These are phyloP conservation scores for Tulasnella sp. DNA, from an alignment of 768 basidiomycete genomes.

Conservation along the genomic window DNA sequence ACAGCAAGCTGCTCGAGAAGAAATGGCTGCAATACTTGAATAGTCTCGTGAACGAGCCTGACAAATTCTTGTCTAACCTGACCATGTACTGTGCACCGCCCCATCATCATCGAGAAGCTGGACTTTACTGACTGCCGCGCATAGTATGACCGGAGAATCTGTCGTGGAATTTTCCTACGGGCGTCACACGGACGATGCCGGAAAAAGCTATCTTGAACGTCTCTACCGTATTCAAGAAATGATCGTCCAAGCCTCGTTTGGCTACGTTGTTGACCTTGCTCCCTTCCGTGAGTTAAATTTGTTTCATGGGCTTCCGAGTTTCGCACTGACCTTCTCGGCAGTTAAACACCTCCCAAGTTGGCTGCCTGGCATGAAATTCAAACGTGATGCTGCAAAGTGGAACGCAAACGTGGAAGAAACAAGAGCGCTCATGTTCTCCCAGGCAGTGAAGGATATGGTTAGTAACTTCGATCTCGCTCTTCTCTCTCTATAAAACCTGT, in stretches of 20 bases:
- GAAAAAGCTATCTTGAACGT: neutral
- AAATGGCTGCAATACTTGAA: neutral
- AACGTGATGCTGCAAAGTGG: neutral
- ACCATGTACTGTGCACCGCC: neutral
- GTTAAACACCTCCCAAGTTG: neutral
- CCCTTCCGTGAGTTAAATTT: neutral
- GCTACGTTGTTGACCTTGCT: slow-evolving; percentile 1
- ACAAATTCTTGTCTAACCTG: neutral
- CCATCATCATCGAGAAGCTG: neutral
- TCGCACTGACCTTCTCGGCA: neutral
- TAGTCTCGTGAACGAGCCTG: neutral
- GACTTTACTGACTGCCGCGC: neutral
- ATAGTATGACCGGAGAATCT: neutral
- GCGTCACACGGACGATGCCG: neutral
- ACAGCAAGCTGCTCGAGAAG: neutral
- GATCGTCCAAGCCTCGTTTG: slow-evolving; percentile 18
- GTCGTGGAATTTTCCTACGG: neutral
- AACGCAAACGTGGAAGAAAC: neutral
- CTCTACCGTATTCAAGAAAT: neutral
- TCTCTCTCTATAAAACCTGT: neutral
- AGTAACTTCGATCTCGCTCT: neutral
- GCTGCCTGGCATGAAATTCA: neutral
- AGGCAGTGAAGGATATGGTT: neutral
- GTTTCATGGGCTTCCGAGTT: neutral
- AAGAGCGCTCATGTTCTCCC: neutral